A percentile compares a stretch with the other conserved stretches of the same genome.
These are phyloP conservation scores for Fusarium foetens DNA, from an alignment of 2,329 filamentous ascomycete genomes.

Conservation along the genomic window DNA sequence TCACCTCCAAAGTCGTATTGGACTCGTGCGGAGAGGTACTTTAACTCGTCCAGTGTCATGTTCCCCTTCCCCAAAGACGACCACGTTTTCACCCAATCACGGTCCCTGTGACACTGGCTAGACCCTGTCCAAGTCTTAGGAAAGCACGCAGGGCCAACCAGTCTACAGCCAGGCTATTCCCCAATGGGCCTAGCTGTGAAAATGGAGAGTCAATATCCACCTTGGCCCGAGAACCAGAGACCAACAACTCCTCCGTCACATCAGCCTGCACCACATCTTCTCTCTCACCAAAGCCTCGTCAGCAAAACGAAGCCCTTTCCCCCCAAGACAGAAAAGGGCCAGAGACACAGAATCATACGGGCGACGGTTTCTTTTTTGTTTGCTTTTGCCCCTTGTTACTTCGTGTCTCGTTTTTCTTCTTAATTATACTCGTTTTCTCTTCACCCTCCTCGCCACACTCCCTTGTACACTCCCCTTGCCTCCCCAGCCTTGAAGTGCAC, in stretches of 20 bases:
- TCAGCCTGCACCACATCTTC: slow-evolving; percentile 40
- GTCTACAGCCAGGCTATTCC: not conserved
- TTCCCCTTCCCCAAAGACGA: slow-evolving; percentile 27
- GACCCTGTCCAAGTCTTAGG: slow-evolving; percentile 10
- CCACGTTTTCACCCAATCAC: slow-evolving; percentile 12
- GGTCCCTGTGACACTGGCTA: not conserved
- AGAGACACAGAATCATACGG: slow-evolving; percentile 15
- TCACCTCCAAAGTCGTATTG: not conserved
- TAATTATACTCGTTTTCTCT: slow-evolving; percentile 1
- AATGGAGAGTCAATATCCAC: slow-evolving; percentile 26
- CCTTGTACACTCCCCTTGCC: slow-evolving; percentile 36
- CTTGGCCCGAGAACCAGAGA: slow-evolving; percentile 23
- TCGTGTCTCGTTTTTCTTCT: slow-evolving; percentile 6
- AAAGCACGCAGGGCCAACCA: slow-evolving; percentile 14
- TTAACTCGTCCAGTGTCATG: slow-evolving; percentile 17
- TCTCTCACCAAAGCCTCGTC: slow-evolving; percentile 41
- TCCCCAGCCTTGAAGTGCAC: slow-evolving; percentile 14
- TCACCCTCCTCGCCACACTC: slow-evolving; percentile 15
- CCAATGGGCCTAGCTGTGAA: not conserved
- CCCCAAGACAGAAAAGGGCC: not conserved
- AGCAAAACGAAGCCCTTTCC: slow-evolving; percentile 23
- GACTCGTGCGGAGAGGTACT: slow-evolving; percentile 27
- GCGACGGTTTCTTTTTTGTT: not conserved
- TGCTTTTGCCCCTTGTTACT: not conserved
- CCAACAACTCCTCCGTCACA: slow-evolving; percentile 40